phyloP scores from a whole-genome alignment of 257 asterid species.

The Plantago major region DNA sequence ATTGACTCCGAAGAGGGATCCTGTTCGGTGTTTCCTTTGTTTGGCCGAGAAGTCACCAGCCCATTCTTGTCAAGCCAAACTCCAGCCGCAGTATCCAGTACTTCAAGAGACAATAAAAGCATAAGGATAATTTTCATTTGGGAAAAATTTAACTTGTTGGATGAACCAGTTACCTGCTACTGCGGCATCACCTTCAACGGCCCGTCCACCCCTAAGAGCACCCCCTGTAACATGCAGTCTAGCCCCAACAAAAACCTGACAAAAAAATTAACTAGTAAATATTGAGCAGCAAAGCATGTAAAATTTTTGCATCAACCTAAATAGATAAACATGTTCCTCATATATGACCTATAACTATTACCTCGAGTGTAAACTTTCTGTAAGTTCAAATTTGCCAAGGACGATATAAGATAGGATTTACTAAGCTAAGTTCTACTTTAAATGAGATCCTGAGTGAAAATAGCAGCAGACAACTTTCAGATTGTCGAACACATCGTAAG shows the following conservation, averaged over 20 bases:
- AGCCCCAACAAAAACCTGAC: slow-evolving; percentile 97
- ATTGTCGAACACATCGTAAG: background rate
- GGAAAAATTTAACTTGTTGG: slow-evolving; percentile 10
- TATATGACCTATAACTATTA: slow-evolving; percentile 1
- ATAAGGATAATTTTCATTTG: slow-evolving; percentile 11
- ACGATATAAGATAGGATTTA: background rate
- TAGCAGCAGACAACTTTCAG: background rate
- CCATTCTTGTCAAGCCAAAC: slow-evolving; percentile 97
- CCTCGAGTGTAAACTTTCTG: slow-evolving; percentile 1
- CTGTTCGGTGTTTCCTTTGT: slow-evolving; percentile 51
- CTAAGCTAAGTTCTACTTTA: background rate
- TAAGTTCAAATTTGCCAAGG: slow-evolving; percentile 10
- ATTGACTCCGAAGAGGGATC: slow-evolving; percentile 76
- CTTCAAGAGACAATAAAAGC: slow-evolving; percentile 40
- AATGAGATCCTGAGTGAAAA: background rate
- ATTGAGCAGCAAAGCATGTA: slow-evolving; percentile 9
- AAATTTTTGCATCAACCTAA: slow-evolving; percentile 1
- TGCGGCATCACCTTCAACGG: slow-evolving; percentile 90
- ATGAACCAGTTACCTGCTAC: slow-evolving; percentile 61
- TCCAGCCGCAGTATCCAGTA: slow-evolving; percentile 98
- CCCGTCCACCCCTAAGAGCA: slow-evolving; percentile 94
- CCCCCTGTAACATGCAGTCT: slow-evolving; percentile 99
- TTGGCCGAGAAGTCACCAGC: slow-evolving; percentile 70
- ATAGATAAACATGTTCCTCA: slow-evolving; percentile 8
- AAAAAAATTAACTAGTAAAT: slow-evolving; percentile 12